Evolutionary conservation across 2,329 filamentous ascomycete genomes (phyloP).

Genomic region (Colletotrichum lupini): DNA sequence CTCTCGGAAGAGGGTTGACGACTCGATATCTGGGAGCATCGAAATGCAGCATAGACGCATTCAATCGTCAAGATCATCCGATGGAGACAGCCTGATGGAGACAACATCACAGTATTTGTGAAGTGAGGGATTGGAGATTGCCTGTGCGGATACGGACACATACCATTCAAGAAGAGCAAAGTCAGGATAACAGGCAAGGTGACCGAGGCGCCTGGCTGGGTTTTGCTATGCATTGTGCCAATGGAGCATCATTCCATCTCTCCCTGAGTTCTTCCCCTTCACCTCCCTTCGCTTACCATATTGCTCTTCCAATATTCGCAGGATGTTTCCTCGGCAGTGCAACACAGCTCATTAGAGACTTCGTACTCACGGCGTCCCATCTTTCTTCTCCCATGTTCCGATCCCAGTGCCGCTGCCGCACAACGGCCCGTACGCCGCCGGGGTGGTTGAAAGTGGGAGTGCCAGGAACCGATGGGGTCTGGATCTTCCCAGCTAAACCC

Average conservation of each 20-base stretch:
- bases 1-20: not conserved
- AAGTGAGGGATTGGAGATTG: not conserved
- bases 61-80: not conserved
- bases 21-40: not conserved
- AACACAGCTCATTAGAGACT: slow-evolving; percentile 15
- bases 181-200: not conserved
- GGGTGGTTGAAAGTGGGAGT: not conserved
- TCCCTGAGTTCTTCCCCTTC: not conserved
- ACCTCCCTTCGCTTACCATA: slow-evolving; percentile 14
- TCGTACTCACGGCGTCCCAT: slow-evolving; percentile 23
- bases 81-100: not conserved
- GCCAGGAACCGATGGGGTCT: slow-evolving; percentile 6
- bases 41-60: not conserved
- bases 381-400: slow-evolving; percentile 7
- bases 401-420: slow-evolving; percentile 27
- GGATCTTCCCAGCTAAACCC: slow-evolving; percentile 11
- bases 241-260: slow-evolving; percentile 13
- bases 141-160: not conserved
- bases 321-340: slow-evolving; percentile 24
- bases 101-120: not conserved
- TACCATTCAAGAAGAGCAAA: not conserved
- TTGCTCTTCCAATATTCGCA: slow-evolving; percentile 8
- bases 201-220: not conserved
- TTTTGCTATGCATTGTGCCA: not conserved
- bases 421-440: slow-evolving; percentile 22